Evolutionary conservation across 371 early-diverging fungal species (phyloP).

Genomic region (Mortierella sp.): DNA sequence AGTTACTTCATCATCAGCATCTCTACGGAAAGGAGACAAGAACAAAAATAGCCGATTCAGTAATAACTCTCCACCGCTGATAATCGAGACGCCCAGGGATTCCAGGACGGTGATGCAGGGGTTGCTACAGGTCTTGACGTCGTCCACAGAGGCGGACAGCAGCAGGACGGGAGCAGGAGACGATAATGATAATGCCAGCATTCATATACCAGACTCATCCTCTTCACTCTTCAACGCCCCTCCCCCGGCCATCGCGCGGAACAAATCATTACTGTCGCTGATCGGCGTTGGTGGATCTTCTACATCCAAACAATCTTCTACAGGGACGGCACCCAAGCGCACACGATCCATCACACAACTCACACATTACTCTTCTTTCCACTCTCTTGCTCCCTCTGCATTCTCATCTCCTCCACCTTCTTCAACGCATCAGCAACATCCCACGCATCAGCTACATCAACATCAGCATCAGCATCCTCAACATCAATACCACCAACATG

Average conservation of each 20-base stretch:
- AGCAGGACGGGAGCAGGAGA: background rate
- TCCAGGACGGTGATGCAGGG: slow-evolving; percentile 6
- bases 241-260: background rate
- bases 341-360: slow-evolving; percentile 9
- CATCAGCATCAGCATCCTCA: background rate
- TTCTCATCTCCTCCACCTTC: background rate
- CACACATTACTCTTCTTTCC: slow-evolving; percentile 16
- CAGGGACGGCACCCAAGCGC: slow-evolving; percentile 5
- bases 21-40: slow-evolving; percentile 10
- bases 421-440: background rate
- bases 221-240: background rate
- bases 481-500: background rate
- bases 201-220: background rate
- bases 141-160: slow-evolving; percentile 1
- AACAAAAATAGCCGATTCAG: slow-evolving; percentile 1
- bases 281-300: slow-evolving; percentile 1
- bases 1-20: background rate
- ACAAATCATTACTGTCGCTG: slow-evolving; percentile 10
- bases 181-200: background rate
- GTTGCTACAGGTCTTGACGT: slow-evolving; percentile 18
- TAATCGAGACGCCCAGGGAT: slow-evolving; percentile 12
- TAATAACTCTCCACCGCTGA: background rate
- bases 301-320: background rate
- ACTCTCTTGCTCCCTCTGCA: background rate
- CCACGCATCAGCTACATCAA: background rate